Percentiles rank a stretch among this genome's conserved stretches.
Evolutionary conservation across 2,329 filamentous ascomycete species (phyloP).

Genomic region (Fusarium anguioides): DNA sequence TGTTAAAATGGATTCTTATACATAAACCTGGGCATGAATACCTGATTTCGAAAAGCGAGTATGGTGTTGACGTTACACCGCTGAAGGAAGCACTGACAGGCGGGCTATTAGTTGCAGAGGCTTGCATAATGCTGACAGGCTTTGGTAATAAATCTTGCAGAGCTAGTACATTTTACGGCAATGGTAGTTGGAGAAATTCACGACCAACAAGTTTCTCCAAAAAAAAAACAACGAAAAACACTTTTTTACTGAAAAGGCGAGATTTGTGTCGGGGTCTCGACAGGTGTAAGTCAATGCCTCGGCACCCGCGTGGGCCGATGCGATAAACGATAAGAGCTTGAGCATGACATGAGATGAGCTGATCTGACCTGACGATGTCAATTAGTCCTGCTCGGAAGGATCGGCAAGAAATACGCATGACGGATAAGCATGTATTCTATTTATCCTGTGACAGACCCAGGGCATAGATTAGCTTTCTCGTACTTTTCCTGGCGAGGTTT

Average conservation of each 20-base stretch:
- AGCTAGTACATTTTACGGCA: background rate
- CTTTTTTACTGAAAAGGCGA: background rate
- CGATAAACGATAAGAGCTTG: background rate
- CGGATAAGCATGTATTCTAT: background rate
- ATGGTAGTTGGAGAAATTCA: background rate
- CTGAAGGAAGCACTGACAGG: background rate
- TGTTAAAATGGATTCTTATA: background rate
- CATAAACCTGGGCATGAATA: conserved; percentile 44
- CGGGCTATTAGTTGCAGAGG: background rate
- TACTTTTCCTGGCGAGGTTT: background rate
- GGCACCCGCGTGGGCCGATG: conserved; percentile 20
- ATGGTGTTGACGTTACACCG: conserved; percentile 1
- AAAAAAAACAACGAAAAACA: background rate
- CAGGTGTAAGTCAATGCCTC: conserved; percentile 5
- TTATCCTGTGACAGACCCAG: background rate
- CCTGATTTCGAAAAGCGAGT: conserved; percentile 63
- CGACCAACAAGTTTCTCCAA: background rate
- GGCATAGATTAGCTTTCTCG: background rate
- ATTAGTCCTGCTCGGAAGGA: background rate
- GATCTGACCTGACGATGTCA: conserved; percentile 4
- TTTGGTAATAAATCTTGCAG: too few relatives aligned
- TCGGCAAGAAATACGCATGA: background rate
- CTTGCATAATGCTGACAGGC: conserved; percentile 11
- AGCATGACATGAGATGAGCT: conserved; percentile 12
- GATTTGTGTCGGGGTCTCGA: background rate